Evolutionary conservation across 257 asterid species (phyloP), one percentile per base, ranked within the genome.

Genomic region (Scutellaria baicalensis): DNA sequence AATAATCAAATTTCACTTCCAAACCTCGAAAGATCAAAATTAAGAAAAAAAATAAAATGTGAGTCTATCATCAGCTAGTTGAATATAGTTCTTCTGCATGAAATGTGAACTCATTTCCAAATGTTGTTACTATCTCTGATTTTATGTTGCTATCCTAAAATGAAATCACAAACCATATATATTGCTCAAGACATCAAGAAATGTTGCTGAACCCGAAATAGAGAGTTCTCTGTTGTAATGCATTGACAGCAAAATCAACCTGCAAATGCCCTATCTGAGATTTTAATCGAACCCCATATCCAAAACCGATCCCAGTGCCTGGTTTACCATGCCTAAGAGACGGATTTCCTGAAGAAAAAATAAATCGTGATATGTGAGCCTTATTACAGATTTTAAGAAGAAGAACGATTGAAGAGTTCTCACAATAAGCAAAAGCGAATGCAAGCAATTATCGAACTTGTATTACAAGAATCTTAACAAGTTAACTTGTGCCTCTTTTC

Each of bases 251-350:
- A 45, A 75, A 84, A 79, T 93, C 97, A 56, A 87, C 85, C 76
- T 93, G 97, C 62, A 90, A 59, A 78, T 93, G 96, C 21, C 97
- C 98, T 42, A 90, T 27, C 8, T 67, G 92, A 35, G 97, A 86
- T 79, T 90, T 93, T 51, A 90, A 85, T 27, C 98, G 89, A 44
- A 93, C 83, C 49, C 97, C 97, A 47, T 82, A 90, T 77, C 98
- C 98, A 14, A 86, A 48, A 39, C 98, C 96, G 35, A 84, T 35
- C 48, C 98, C 98, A 1, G 55, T 76, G 58, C 98, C 98, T 42
- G 97, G 98, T 77, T 90, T 93, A 48, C 98, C 98, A 65, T 82
- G 95, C 76, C 97, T 87, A 4, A 90, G 86, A 73, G 87, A 85
- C 57, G 98, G 98, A 76, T 88, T 88, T 58, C 98, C 98, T 93